Evolutionary conservation across 345 rosid genomes (phyloP).

Genomic region (Eucalyptus microcorys): DNA sequence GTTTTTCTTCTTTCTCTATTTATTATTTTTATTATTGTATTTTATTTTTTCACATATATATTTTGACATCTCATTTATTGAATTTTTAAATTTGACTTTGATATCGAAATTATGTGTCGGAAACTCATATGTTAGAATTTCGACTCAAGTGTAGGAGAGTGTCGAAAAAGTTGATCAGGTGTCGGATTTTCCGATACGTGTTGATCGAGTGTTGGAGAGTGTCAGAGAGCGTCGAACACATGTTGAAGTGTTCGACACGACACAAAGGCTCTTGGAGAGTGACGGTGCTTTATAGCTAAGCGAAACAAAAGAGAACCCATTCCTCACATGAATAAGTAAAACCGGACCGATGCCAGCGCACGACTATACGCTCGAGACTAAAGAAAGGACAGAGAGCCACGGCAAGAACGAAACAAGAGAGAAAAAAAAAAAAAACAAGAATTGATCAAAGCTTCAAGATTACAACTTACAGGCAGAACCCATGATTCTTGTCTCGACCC

Average conservation of each 20-base stretch:
- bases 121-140: too few species aligned
- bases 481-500: background rate
- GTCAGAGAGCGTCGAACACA: rapidly evolving
- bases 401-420: background rate
- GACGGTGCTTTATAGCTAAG: too few species aligned
- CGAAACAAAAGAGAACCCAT: background rate
- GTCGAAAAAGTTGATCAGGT: too few species aligned
- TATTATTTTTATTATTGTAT: too few species aligned
- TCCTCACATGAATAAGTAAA: background rate
- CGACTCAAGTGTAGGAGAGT: rapidly evolving
- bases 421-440: background rate
- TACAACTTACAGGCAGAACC: background rate
- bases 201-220: too few species aligned
- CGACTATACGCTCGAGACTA: background rate
- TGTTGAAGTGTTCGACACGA: rapidly evolving
- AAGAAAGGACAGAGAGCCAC: background rate
- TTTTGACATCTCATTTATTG: too few species aligned
- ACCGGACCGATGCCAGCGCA: background rate
- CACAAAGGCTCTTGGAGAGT: rapidly evolving
- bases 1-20: too few species aligned
- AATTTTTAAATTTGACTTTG: too few species aligned
- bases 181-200: too few species aligned
- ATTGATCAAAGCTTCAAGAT: background rate
- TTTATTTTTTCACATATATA: too few species aligned
- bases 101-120: too few species aligned